Percentiles rank a stretch among this genome's conserved stretches.
These are phyloP conservation scores for Micractinium sp. DNA, from an alignment of 139 green algal genomes.

Conservation along the genomic window DNA sequence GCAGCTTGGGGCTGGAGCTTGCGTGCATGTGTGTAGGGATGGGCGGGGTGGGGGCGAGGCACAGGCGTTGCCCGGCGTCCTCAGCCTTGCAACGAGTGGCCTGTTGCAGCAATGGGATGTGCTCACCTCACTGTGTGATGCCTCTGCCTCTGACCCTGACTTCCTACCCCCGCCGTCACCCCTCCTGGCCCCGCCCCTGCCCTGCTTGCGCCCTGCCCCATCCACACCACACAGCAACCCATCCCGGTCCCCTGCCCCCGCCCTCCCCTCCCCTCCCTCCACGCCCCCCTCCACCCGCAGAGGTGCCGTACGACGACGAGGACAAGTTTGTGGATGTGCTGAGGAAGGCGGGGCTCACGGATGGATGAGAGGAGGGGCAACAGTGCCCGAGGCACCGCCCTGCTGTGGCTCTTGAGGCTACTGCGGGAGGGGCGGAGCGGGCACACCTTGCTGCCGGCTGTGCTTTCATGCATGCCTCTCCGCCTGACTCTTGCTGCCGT, in stretches of 20 bases:
- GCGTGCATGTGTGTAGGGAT: not conserved
- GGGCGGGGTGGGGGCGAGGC: not conserved
- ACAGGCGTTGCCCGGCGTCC: not conserved
- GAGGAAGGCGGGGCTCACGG: conserved; percentile 82
- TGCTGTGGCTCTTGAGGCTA: too few relatives aligned
- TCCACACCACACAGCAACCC: too few relatives aligned
- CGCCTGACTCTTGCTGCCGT: too few relatives aligned
- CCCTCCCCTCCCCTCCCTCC: not conserved
- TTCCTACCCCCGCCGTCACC: too few relatives aligned
- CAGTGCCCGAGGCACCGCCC: too few relatives aligned
- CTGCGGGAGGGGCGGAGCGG: too few relatives aligned
- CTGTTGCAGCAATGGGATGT: too few relatives aligned
- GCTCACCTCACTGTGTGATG: too few relatives aligned
- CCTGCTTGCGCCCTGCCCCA: not conserved
- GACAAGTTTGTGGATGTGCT: conserved; percentile 86
- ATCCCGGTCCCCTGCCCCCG: not conserved
- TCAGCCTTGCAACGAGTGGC: not conserved
- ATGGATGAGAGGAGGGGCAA: conserved; percentile 25
- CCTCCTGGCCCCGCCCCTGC: not conserved
- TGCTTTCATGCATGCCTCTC: too few relatives aligned
- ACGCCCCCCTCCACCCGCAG: not conserved
- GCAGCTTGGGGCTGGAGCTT: too few relatives aligned
- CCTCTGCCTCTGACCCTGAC: too few relatives aligned
- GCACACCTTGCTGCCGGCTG: too few relatives aligned
- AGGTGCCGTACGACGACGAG: conserved; percentile 83